These are phyloP conservation scores for Osmanthus fragrans DNA, from an alignment of 257 asterid species.

Conservation along the genomic window DNA sequence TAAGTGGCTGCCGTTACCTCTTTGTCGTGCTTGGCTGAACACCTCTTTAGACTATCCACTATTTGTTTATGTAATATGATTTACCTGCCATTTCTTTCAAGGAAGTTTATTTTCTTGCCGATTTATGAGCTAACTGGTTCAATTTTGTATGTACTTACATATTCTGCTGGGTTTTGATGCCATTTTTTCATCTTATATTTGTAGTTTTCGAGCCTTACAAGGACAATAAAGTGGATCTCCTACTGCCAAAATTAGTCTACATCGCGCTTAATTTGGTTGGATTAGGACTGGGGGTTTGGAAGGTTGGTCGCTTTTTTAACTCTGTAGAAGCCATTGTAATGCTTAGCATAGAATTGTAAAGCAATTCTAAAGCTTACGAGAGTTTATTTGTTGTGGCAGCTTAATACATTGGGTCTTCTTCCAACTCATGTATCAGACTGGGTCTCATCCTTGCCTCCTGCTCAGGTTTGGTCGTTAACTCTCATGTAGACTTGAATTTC, in stretches of 20 bases:
- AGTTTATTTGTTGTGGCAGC: constrained; percentile 50
- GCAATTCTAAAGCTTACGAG: constrained; percentile 13
- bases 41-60: background rate
- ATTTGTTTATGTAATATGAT: background rate
- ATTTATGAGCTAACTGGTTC: constrained; percentile 5
- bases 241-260: constrained; percentile 68
- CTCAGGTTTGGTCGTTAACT: constrained; percentile 62
- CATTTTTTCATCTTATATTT: constrained; percentile 16
- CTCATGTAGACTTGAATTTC: background rate
- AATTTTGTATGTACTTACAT: background rate
- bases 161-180: background rate
- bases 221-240: constrained; percentile 85
- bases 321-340: background rate
- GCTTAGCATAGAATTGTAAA: background rate
- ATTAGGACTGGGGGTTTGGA: constrained; percentile 88
- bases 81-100: constrained; percentile 8
- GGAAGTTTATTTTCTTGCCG: background rate
- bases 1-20: background rate
- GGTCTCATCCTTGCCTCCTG: constrained; percentile 98
- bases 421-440: constrained; percentile 97
- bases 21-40: background rate
- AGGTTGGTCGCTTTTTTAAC: constrained; percentile 52
- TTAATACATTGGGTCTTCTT: constrained; percentile 91
- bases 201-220: constrained; percentile 95
- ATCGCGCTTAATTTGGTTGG: constrained; percentile 89